phyloP scores from a whole-genome alignment of 2,329 filamentous ascomycete genomes.

The Aureobasidium sp. region DNA sequence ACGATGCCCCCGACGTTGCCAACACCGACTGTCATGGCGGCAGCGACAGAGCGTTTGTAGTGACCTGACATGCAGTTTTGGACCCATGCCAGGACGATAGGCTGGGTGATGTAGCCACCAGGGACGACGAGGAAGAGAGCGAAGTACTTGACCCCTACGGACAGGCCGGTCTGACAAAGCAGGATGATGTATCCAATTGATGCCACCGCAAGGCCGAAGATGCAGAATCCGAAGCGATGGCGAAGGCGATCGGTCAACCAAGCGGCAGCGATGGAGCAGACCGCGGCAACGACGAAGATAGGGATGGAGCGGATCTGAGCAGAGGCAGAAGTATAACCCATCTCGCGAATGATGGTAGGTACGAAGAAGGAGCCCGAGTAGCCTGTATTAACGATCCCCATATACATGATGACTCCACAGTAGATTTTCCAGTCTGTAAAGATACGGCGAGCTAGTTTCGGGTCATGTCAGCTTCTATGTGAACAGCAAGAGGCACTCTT shows the following conservation, averaged over 20 bases:
- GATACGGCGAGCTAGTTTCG: slow-evolving; percentile 25
- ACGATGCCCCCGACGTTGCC: slow-evolving; percentile 46
- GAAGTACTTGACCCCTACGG: slow-evolving; percentile 43
- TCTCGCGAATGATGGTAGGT: slow-evolving; percentile 32
- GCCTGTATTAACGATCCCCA: slow-evolving; percentile 36
- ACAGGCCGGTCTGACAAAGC: slow-evolving; percentile 34
- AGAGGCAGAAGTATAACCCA: slow-evolving; percentile 32
- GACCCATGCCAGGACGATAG: slow-evolving; percentile 48
- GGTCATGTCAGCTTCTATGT: neutral
- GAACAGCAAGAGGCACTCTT: no score
- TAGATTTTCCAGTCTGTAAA: slow-evolving; percentile 41
- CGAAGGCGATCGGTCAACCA: slow-evolving; percentile 43
- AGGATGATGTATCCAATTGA: slow-evolving; percentile 49
- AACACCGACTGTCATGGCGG: slow-evolving; percentile 45
- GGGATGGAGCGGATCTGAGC: slow-evolving; percentile 32
- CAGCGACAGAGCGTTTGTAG: slow-evolving; percentile 47
- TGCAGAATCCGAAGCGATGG: slow-evolving; percentile 47
- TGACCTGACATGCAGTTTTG: slow-evolving; percentile 49
- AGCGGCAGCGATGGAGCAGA: slow-evolving; percentile 34
- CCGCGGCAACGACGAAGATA: slow-evolving; percentile 30
- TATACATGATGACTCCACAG: slow-evolving; percentile 28
- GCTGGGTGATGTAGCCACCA: slow-evolving; percentile 47
- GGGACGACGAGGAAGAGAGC: slow-evolving; percentile 47
- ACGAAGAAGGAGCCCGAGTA: slow-evolving; percentile 36
- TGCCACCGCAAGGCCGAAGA: slow-evolving; percentile 42